Evolutionary conservation across 805 yeast genomes (phyloP), one percentile per base, ranked within the genome.

Genomic region (Barnettozyma sp.): DNA sequence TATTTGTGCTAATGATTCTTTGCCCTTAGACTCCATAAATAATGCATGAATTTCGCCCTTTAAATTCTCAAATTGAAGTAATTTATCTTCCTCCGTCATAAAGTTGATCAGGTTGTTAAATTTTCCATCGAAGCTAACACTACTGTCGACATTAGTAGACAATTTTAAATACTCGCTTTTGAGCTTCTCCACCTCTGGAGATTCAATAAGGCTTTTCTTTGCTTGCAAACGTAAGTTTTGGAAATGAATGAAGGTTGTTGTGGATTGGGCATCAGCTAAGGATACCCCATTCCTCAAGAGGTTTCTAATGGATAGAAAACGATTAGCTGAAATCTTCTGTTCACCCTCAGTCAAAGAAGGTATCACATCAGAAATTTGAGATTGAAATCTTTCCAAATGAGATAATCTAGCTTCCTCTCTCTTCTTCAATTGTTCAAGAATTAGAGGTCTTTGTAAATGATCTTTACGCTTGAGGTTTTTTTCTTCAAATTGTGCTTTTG

Each of bases 391-490:
- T 0, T 54, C 43, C 12, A 50, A 41, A 30, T 58, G 53, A 10
- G 46, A 41, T 6, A 38, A 48, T 41, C 78, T 67, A 26, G 58
- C 55, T 4, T 39, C 49, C 31, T 63, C 63, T 51, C 82, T 71
- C 28, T 55, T 54, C 22, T 60, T 50, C 21, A 63, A 52, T 5
- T 52, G 58, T 32, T 64, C 54, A 30, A 68, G 48, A 28, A 82
- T 60, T n/a, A 60, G 66, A 11, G 78, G 78, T 46, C 70, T 71
- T 7, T 68, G 71, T 28, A 76, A 60, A 35, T 63, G 66, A 51
- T 82, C 85, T 54, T 83, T 82, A 59, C 94, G 73, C 4, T 78
- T 68, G 68, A 80, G 65, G 45, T 68, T 70, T 10, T 63, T 63
- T 51, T 69, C 76, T 58, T 85, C 95, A 28, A 62, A 62, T 30